Evolutionary conservation across 768 basidiomycete species (phyloP), one percentile per base, ranked within the genome.

Genomic region (Tylopilus sp.): DNA sequence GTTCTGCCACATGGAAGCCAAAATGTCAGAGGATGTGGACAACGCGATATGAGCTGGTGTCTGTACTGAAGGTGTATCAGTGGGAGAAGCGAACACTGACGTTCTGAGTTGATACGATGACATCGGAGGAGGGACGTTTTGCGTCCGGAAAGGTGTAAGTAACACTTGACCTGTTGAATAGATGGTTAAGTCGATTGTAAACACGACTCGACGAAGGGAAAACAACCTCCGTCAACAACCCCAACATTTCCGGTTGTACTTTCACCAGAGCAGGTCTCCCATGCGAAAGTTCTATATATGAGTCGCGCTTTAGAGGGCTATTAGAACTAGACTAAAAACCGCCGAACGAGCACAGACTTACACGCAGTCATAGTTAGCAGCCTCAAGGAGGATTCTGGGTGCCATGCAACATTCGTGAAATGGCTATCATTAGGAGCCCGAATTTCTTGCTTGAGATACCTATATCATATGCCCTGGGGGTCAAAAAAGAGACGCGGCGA

Each of bases 111-210:
- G 70, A 59, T 78, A 76, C 2, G 92, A 86, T 1, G 86, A 89
- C 92, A 97, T 95, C 0, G 97, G 97, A n/a, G 97, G 97, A n/a
- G 96, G 97, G 6, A 96, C 81, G 64, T 97, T 98, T 72, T 96
- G 91, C 1, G 83, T 81, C 36, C 94, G 82, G 78, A 98, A 98
- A 16, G 97, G 90, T 3, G 96, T 99, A 36, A 99, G 74, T 4
- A 95, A 80, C 51, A 92, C 72, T 21, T 74, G 76, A 3, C 82
- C 94, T 96, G 67, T 40, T 25, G 17, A 42, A 45, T 19, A 21
- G n/a, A 13, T 28, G 16, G 37, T 45, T 50, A 29, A 50, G 45
- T 52, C 14, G 17, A 52, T 40, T 7, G 24, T 17, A 48, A 48
- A 22, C 11, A 30, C 37, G 19, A 10, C 26, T 28, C 19, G 29